Evolutionary conservation across 176 grass and related monocot genomes (phyloP).

Genomic region (Lolium perenne): DNA sequence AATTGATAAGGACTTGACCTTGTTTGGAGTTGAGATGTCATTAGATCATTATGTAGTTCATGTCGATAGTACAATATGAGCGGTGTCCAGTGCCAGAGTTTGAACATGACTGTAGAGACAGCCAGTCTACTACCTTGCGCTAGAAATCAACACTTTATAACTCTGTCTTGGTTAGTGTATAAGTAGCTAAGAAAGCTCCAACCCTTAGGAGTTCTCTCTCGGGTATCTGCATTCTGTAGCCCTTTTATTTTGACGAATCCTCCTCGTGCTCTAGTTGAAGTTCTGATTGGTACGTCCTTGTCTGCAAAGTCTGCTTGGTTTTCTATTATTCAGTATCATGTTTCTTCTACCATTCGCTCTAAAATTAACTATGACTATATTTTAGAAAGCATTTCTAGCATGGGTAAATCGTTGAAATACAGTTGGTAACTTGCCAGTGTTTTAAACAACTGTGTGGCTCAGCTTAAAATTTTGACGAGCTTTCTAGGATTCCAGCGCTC

Average conservation of each 20-base stretch:
- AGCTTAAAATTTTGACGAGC: neutral
- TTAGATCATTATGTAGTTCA: neutral
- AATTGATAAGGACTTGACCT: neutral
- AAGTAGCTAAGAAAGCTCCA: neutral
- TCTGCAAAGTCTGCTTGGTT: neutral
- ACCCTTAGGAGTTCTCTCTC: constrained; percentile 3
- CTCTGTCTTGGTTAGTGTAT: neutral
- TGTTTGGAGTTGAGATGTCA: neutral
- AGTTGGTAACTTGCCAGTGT: neutral
- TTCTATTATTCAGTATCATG: neutral
- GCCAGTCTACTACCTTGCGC: neutral
- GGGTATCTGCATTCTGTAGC: neutral
- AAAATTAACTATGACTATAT: neutral
- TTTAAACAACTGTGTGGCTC: neutral
- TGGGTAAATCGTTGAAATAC: neutral
- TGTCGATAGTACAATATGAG: neutral
- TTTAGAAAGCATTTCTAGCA: neutral
- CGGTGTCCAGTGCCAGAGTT: neutral
- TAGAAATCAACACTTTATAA: neutral
- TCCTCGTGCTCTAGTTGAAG: neutral
- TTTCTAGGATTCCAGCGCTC: neutral
- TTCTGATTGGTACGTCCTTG: neutral
- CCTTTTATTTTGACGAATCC: neutral
- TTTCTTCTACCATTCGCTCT: neutral
- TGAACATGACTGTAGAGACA: neutral